Percentiles rank a stretch among this genome's conserved stretches.
These are phyloP conservation scores for Carpinus viminea DNA, from an alignment of 306 rosid species.

Conservation along the genomic window DNA sequence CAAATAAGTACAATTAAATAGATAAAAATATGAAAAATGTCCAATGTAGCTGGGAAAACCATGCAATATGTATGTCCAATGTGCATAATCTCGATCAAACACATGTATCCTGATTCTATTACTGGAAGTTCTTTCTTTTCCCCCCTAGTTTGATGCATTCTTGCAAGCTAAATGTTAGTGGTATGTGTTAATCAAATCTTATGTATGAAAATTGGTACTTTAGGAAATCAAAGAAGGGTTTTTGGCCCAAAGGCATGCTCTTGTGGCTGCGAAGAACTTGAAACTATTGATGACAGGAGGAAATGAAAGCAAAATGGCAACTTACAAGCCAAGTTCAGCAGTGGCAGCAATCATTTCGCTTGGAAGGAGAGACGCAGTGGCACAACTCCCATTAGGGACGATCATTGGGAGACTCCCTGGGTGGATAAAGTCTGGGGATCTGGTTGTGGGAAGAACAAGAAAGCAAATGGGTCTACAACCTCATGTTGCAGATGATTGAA, in stretches of 20 bases:
- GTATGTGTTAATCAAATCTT: not conserved
- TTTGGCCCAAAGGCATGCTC: slow-evolving; percentile 71
- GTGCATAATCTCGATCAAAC: slow-evolving; percentile 18
- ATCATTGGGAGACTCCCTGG: slow-evolving; percentile 60
- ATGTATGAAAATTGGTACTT: slow-evolving; percentile 21
- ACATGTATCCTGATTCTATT: slow-evolving; percentile 10
- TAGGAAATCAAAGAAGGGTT: slow-evolving; percentile 85
- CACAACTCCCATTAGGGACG: slow-evolving; percentile 59
- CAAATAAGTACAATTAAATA: too few relatives aligned
- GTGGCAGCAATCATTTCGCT: slow-evolving; percentile 59
- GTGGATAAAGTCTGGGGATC: slow-evolving; percentile 63
- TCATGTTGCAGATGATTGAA: not conserved
- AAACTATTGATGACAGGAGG: slow-evolving; percentile 45
- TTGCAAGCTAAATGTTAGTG: not conserved
- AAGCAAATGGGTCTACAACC: slow-evolving; percentile 57
- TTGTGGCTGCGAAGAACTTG: slow-evolving; percentile 63
- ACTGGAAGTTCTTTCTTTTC: not conserved
- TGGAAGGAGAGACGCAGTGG: slow-evolving; percentile 72
- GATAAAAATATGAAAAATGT: too few relatives aligned
- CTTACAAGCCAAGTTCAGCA: slow-evolving; percentile 44
- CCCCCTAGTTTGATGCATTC: not conserved
- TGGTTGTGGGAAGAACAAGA: slow-evolving; percentile 74
- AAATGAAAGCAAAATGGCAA: slow-evolving; percentile 44
- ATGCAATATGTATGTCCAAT: not conserved
- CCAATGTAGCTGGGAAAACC: too few relatives aligned